A percentile compares a stretch with the other conserved stretches of the same genome.
phyloP scores from a whole-genome alignment of 495 filamentous ascomycete species.

The Corynascus novoguineensis region DNA sequence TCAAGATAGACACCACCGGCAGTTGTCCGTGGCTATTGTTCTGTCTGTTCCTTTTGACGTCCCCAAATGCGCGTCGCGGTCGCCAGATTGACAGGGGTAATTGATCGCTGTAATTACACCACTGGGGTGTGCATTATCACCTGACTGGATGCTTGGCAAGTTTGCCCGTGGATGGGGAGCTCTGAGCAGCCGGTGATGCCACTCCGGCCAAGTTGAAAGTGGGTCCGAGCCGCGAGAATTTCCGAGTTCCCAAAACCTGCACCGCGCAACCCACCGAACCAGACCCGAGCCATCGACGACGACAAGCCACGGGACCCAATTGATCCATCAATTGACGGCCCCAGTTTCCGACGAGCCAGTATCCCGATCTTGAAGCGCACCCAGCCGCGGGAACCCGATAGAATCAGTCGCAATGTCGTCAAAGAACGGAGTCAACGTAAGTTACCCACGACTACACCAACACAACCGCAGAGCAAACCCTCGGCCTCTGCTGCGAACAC shows the following conservation, averaged over 20 bases:
- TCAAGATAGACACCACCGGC: no score
- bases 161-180: not conserved
- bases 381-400: constrained; percentile 7
- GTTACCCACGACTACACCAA: constrained; percentile 23
- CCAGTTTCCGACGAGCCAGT: constrained; percentile 9
- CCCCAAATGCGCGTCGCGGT: not conserved
- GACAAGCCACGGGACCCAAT: constrained; percentile 26
- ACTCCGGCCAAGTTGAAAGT: constrained; percentile 1
- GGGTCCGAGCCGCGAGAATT: constrained; percentile 29
- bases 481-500: not conserved
- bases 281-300: constrained; percentile 25
- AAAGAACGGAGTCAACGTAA: constrained; percentile 59
- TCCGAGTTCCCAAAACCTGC: constrained; percentile 32
- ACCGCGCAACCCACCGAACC: constrained; percentile 19
- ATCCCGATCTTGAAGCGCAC: constrained; percentile 10
- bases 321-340: constrained; percentile 25
- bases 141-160: constrained; percentile 16
- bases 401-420: constrained; percentile 38
- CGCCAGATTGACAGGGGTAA: constrained; percentile 1
- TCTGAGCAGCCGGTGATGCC: not conserved
- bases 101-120: constrained; percentile 23
- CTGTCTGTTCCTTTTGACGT: no score
- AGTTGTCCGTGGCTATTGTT: no score
- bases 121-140: constrained; percentile 11
- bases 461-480: not conserved